These are phyloP conservation scores for Aspergillus transmontanensis DNA, from an alignment of 2,329 filamentous ascomycete genomes.

Conservation along the genomic window DNA sequence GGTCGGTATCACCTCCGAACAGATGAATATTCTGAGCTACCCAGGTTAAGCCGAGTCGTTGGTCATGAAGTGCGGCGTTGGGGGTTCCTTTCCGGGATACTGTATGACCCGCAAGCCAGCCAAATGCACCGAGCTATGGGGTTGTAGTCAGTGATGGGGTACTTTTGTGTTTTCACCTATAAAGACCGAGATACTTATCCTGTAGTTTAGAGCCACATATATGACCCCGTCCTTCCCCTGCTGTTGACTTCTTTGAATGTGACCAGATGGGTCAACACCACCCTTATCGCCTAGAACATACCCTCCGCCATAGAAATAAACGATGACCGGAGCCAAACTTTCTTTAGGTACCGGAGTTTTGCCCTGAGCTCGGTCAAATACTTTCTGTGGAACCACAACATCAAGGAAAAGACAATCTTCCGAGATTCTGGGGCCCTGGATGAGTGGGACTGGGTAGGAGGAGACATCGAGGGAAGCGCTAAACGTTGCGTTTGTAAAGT, in stretches of 20 bases:
- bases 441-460: slow-evolving; percentile 22
- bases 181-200: slow-evolving; percentile 28
- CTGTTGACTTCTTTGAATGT: slow-evolving; percentile 45
- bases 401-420: slow-evolving; percentile 45
- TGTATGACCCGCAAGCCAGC: slow-evolving; percentile 48
- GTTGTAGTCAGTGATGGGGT: slow-evolving; percentile 3
- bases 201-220: slow-evolving; percentile 53
- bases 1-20: slow-evolving; percentile 57
- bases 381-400: slow-evolving; percentile 35
- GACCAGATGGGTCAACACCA: slow-evolving; percentile 38
- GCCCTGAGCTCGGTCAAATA: slow-evolving; percentile 30
- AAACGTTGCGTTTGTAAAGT: slow-evolving; percentile 17
- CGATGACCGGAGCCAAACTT: slow-evolving; percentile 36
- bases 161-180: not conserved
- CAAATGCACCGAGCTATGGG: slow-evolving; percentile 49
- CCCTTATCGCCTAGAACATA: slow-evolving; percentile 23
- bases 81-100: slow-evolving; percentile 41
- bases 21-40: slow-evolving; percentile 55
- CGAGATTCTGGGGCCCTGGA: slow-evolving; percentile 27
- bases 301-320: slow-evolving; percentile 33
- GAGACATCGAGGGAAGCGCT: slow-evolving; percentile 25
- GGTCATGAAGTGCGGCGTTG: slow-evolving; percentile 57
- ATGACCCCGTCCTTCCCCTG: slow-evolving; percentile 44
- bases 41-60: slow-evolving; percentile 61
- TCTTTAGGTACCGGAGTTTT: not conserved